phyloP scores from a whole-genome alignment of 495 filamentous ascomycete genomes.

The Trichoderma orchidacearum region DNA sequence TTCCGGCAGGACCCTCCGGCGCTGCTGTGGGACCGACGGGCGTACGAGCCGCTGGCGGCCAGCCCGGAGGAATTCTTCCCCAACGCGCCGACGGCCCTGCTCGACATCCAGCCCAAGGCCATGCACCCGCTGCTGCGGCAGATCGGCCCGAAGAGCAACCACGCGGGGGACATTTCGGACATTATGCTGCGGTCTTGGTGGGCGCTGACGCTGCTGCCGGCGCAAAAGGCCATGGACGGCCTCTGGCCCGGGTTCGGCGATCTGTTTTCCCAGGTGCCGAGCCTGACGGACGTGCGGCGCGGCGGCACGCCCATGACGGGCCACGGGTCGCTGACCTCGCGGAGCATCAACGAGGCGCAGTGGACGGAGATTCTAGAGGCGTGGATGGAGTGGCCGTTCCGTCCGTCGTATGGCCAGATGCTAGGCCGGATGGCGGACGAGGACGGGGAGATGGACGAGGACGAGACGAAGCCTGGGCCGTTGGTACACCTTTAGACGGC shows the following conservation, averaged over 20 bases:
- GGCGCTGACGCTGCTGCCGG: slow-evolving; percentile 5
- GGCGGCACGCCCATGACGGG: slow-evolving; percentile 23
- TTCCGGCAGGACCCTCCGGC: slow-evolving; percentile 28
- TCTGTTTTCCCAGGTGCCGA: slow-evolving; percentile 21
- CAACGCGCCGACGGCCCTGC: slow-evolving; percentile 17
- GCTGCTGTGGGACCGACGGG: slow-evolving; percentile 51
- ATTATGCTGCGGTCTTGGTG: slow-evolving; percentile 15
- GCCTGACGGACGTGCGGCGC: slow-evolving; percentile 19
- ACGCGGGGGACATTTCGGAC: slow-evolving; percentile 23
- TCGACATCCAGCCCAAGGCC: slow-evolving; percentile 32
- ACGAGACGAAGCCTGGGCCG: slow-evolving; percentile 6
- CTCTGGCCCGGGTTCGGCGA: slow-evolving; percentile 26
- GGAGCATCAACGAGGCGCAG: slow-evolving; percentile 31
- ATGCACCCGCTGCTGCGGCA: slow-evolving; percentile 19
- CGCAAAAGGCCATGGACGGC: slow-evolving; percentile 10
- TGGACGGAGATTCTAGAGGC: slow-evolving; percentile 33
- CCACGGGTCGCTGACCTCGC: slow-evolving; percentile 15
- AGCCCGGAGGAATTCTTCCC: slow-evolving; percentile 40
- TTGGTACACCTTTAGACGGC: not conserved
- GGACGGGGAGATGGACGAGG: not conserved
- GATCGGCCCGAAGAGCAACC: slow-evolving; percentile 17
- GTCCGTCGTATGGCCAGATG: slow-evolving; percentile 27
- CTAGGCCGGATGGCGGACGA: slow-evolving; percentile 19
- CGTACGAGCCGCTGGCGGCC: slow-evolving; percentile 35
- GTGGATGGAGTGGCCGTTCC: slow-evolving; percentile 49